Evolutionary conservation across 1,284 basidiomycete species (phyloP).

Genomic region (Rhodotorula sp.): DNA sequence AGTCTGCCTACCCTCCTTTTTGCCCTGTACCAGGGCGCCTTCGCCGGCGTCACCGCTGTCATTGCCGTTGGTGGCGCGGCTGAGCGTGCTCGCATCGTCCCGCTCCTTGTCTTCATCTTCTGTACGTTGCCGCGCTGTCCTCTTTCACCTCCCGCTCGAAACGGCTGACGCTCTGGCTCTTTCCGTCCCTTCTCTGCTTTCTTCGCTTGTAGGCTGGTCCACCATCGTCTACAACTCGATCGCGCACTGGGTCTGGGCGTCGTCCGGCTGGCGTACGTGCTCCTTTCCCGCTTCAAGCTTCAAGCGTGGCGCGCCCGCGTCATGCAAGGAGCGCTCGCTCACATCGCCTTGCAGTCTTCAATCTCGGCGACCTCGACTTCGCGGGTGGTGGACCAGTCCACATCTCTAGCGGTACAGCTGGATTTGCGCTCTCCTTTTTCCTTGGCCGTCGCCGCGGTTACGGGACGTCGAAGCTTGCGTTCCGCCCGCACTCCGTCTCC

Average conservation of each 20-base stretch:
- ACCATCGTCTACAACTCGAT: conserved; percentile 70
- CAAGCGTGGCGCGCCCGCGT: conserved; percentile 63
- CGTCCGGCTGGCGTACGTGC: neutral
- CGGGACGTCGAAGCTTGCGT: conserved; percentile 80
- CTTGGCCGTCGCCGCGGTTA: conserved; percentile 87
- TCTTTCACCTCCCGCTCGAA: too few species aligned
- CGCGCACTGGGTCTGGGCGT: conserved; percentile 88
- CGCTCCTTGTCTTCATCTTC: conserved; percentile 79
- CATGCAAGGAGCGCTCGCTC: conserved; percentile 76
- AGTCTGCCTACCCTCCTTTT: conserved; percentile 79
- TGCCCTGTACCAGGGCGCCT: conserved; percentile 75
- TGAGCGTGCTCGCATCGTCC: conserved; percentile 84
- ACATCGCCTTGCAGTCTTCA: conserved; percentile 55
- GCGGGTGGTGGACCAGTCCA: conserved; percentile 87
- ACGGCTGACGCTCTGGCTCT: too few species aligned
- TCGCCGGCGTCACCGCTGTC: conserved; percentile 72
- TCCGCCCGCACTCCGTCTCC: conserved; percentile 89
- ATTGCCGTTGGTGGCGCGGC: conserved; percentile 72
- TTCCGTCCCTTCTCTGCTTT: too few species aligned
- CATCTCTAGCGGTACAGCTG: conserved; percentile 65
- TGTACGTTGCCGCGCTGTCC: conserved; percentile 46
- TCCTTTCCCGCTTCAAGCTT: neutral
- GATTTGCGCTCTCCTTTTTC: conserved; percentile 84
- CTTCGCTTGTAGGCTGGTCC: conserved; percentile 61
- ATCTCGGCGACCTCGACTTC: neutral